Base-by-base conservation (phyloP, 148 eudicot species). In the Beta vulgaris region DNA sequence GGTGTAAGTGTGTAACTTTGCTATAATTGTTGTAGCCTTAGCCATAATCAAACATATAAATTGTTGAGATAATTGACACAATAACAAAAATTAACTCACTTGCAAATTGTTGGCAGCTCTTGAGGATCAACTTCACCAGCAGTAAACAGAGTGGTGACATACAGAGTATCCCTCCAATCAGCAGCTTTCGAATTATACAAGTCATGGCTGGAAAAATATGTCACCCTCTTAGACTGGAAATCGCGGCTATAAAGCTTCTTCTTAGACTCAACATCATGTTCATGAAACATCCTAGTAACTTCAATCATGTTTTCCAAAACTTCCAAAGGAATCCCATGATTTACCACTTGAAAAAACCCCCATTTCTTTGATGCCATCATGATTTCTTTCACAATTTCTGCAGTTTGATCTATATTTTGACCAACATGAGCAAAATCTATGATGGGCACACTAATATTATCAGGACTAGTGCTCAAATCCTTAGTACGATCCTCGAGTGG, bases 311-410 rank as follows among this genome's bases (percentile, higher is more conserved):
- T 75, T 6, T 85, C 81, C 76, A 85, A 1, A 13, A 81, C 71
- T 1, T 42, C 58, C 29, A 23, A 35, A 0, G 85, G 75, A 6
- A 87, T 72, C 11, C 85, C 85, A 72, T 85, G 90, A 75, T 87
- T 85, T 31, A 87, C 72, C 57, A 87, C 78, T 65, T 83, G 88
- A 32, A 87, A 87, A 69, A 85, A 85, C 0, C 90, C 90, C 85
- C 83, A 83, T 4, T 76, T 77, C 29, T 79, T 59, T 6, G 86
- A 76, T 37, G 88, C 90, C 2, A 14, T 18, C 0, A 83, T 63
- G 2, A 40, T 55, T 35, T 34, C 68, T 21, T 44, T 42, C 6
- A 73, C 32, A 7, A 81, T 66, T n/a, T n/a, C n/a, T n/a, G n/a
- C n/a, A n/a, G n/a, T n/a, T 75, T 75, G 63, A 71, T n/a, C n/a